Evolutionary conservation across 108 stramenopile species (phyloP).

Genomic region (Thalassiosira profunda): DNA sequence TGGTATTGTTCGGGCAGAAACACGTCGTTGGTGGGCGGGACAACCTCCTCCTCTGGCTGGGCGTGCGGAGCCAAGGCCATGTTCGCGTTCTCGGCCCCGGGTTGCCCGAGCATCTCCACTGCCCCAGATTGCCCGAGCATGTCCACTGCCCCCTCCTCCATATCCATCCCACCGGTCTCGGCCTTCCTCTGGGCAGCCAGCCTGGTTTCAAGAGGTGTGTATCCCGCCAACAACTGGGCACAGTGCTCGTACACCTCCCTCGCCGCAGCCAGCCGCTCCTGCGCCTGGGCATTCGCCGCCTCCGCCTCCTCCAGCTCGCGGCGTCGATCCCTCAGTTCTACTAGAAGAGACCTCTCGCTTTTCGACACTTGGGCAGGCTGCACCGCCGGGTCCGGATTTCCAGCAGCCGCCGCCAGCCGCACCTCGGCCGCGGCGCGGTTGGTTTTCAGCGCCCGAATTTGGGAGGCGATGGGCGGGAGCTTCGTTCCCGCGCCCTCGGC

Average conservation of each 20-base stretch:
- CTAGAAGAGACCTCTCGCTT: conserved; percentile 22
- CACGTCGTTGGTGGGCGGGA: conserved; percentile 8
- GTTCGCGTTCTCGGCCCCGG: neutral
- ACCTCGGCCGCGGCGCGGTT: no score
- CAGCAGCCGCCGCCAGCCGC: no score
- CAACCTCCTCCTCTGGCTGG: neutral
- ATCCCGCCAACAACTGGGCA: conserved; percentile 21
- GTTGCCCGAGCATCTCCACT: neutral
- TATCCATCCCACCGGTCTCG: neutral
- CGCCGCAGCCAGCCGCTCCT: conserved; percentile 8
- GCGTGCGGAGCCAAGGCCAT: neutral
- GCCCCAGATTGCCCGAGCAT: no score
- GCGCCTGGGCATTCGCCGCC: conserved; percentile 1
- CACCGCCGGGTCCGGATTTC: no score
- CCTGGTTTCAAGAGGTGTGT: conserved; percentile 4
- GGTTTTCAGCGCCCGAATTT: no score
- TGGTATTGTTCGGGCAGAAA: conserved; percentile 6
- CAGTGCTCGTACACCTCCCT: conserved; percentile 24
- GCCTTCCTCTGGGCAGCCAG: neutral
- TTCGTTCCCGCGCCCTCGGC: no score
- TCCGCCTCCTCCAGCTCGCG: conserved; percentile 22
- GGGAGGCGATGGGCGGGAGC: no score
- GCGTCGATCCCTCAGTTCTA: conserved; percentile 17
- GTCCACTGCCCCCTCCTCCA: no score
- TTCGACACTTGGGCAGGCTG: neutral